phyloP scores from a whole-genome alignment of 2,329 filamentous ascomycete genomes.

The Alternaria tenuissima region DNA sequence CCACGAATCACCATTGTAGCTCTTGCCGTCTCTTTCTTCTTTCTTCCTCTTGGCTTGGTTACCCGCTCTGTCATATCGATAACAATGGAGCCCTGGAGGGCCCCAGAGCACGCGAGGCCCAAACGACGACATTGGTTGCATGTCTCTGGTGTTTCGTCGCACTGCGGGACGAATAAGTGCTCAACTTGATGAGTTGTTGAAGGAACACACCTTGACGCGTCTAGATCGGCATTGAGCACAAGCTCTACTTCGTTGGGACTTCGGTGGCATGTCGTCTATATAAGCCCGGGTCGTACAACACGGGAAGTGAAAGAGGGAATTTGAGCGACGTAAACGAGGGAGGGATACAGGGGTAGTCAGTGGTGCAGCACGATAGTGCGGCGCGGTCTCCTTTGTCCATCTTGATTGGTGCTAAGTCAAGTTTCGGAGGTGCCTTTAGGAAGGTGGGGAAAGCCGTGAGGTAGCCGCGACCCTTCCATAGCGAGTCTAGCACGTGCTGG shows the following conservation, averaged over 20 bases:
- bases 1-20: slow-evolving; percentile 4
- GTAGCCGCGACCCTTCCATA: not conserved
- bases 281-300: not conserved
- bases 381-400: slow-evolving; percentile 18
- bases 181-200: not conserved
- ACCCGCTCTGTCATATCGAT: slow-evolving; percentile 48
- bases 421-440: slow-evolving; percentile 30
- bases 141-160: slow-evolving; percentile 42
- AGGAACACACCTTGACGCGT: slow-evolving; percentile 42
- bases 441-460: not conserved
- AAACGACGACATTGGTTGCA: slow-evolving; percentile 29
- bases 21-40: slow-evolving; percentile 25
- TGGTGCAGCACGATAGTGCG: not conserved
- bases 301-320: slow-evolving; percentile 25
- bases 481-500: no score
- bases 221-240: slow-evolving; percentile 47
- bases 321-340: slow-evolving; percentile 13
- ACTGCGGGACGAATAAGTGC: slow-evolving; percentile 17
- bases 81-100: slow-evolving; percentile 43
- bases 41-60: slow-evolving; percentile 33
- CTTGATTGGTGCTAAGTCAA: slow-evolving; percentile 47
- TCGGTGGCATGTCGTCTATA: slow-evolving; percentile 25
- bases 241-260: slow-evolving; percentile 44
- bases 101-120: slow-evolving; percentile 41
- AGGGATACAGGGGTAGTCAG: not conserved